Percentiles rank a stretch among this genome's conserved stretches.
phyloP scores from a whole-genome alignment of 768 basidiomycete genomes.

The Trametes elegans region DNA sequence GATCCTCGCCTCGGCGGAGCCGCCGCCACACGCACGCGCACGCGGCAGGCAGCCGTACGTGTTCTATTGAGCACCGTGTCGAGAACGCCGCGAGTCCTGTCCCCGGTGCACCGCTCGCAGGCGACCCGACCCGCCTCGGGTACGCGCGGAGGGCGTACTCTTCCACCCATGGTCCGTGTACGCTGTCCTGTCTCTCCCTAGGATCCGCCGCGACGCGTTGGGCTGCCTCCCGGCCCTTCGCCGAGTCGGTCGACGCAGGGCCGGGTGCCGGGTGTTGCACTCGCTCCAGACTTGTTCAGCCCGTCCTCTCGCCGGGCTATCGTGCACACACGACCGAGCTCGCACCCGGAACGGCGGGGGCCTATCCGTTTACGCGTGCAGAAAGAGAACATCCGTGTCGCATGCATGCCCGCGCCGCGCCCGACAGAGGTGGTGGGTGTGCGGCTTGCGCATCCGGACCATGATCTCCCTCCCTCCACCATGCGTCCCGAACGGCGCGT shows the following conservation, averaged over 20 bases:
- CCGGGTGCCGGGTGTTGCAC: background rate
- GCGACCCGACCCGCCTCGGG: background rate
- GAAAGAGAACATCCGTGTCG: too few relatives aligned
- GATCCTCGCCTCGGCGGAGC: too few relatives aligned
- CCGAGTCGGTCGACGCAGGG: background rate
- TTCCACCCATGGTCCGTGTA: background rate
- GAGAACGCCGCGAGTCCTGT: background rate
- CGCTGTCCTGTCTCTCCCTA: background rate
- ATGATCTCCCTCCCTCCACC: background rate
- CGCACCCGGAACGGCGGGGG: too few relatives aligned
- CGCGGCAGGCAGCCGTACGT: background rate
- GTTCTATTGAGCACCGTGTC: background rate
- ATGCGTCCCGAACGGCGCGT: background rate
- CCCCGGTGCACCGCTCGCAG: slow-evolving; percentile 6
- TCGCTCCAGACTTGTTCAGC: background rate
- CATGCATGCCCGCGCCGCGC: too few relatives aligned
- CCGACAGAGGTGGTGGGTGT: too few relatives aligned
- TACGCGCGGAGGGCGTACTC: background rate
- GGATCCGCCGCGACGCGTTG: background rate
- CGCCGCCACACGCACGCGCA: too few relatives aligned
- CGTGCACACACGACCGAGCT: too few relatives aligned
- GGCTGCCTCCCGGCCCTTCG: background rate
- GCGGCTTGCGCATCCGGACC: too few relatives aligned
- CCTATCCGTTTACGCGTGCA: too few relatives aligned
- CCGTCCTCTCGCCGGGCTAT: too few relatives aligned